Evolutionary conservation across 768 basidiomycete genomes (phyloP).

Genomic region (Psilocybe cyanescens): DNA sequence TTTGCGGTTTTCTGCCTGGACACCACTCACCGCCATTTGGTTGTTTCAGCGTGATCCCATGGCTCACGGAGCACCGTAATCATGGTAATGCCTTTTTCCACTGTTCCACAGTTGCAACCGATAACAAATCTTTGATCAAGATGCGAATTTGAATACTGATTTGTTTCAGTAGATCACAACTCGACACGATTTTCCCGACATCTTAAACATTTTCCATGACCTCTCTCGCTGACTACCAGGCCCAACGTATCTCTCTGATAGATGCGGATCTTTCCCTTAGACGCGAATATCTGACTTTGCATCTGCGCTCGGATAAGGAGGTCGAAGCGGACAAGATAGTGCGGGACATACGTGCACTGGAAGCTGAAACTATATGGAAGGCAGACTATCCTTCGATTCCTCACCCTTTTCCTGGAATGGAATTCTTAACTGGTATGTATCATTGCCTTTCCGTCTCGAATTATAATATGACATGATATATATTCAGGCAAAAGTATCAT

Average conservation of each 20-base stretch:
- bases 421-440: conserved; percentile 65
- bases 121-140: not conserved
- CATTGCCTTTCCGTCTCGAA: not conserved
- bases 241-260: conserved; percentile 39
- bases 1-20: too few relatives aligned
- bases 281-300: conserved; percentile 41
- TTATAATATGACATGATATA: not conserved
- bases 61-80: too few relatives aligned
- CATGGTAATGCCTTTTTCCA: too few relatives aligned
- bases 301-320: conserved; percentile 41
- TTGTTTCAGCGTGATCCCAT: too few relatives aligned
- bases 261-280: conserved; percentile 52
- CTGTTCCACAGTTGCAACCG: not conserved
- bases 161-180: not conserved
- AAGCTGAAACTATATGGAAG: conserved; percentile 64
- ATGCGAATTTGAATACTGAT: not conserved
- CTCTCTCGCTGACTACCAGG: conserved; percentile 31
- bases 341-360: conserved; percentile 55
- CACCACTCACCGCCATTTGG: too few relatives aligned
- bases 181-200: not conserved
- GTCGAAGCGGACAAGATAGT: conserved; percentile 59
- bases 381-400: conserved; percentile 53
- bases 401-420: conserved; percentile 79
- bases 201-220: conserved; percentile 6
- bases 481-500: conserved; percentile 57